Evolutionary conservation across 2,329 filamentous ascomycete species (phyloP), one percentile per base, ranked within the genome.

Genomic region (Epichloe hybrida): DNA sequence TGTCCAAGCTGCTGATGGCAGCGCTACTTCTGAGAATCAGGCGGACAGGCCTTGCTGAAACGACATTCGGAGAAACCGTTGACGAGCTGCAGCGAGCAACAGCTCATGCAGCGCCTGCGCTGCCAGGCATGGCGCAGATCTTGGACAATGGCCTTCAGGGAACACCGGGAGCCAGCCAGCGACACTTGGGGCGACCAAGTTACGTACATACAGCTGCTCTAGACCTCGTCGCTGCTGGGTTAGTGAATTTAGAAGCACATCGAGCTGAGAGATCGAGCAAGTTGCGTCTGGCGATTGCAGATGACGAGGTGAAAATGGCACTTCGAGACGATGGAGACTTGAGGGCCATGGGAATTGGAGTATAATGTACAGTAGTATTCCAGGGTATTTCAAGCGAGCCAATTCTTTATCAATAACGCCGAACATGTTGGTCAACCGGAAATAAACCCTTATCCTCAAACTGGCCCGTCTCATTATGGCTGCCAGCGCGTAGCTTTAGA

Each of bases 241-340:
- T 98, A 49, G 75, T 98, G 52, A 87, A 88, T 5, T 67, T 98
- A 49, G 93, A 98, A 65, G 79, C 79, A 4, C 79, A 83, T 53
- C 82, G 82, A 56, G 84, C 89, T 0, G 91, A 97, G 63, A 76
- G 93, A 42, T 88, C 88, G 21, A 91, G 88, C 51, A 90, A 94
- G 66, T 79, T 98, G 40, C 77, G 91, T 51, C 73, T 98, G 51
- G 82, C 87, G 21, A 83, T 97, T 57, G 86, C 87, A 12, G 88
- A 95, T 53, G 91, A 97, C 61, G 91, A 98, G 68, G 81, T 98
- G 31, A 84, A 84, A 63, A 78, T 88, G 63, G 93, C 91, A 34
- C 81, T 97, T 58, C 81, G 84, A 53, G 90, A 95, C 57, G 93
- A 98, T 69, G 80, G 79, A 7, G 88, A 96, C 62, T 83, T 94